A percentile compares a stretch with the other conserved stretches of the same genome.
These are phyloP conservation scores for Boeremia exigua DNA, from an alignment of 2,329 filamentous ascomycete species.

Conservation along the genomic window DNA sequence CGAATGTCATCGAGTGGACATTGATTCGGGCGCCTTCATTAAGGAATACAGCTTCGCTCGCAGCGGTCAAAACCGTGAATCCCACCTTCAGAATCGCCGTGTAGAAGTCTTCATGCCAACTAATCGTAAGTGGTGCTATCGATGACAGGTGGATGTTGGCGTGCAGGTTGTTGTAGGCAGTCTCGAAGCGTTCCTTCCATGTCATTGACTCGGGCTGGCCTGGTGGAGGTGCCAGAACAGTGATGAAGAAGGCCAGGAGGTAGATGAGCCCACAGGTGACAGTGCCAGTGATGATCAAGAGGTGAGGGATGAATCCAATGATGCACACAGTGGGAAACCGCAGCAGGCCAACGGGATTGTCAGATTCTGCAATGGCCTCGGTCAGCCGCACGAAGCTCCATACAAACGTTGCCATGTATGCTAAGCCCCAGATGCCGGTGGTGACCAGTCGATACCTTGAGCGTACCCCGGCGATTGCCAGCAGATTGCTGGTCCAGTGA, in stretches of 20 bases:
- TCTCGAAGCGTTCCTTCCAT: constrained; percentile 65
- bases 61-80: constrained; percentile 87
- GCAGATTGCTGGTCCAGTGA: constrained; percentile 80
- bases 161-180: constrained; percentile 88
- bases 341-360: constrained; percentile 69
- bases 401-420: constrained; percentile 85
- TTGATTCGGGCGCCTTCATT: constrained; percentile 84
- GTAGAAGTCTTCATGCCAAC: constrained; percentile 93
- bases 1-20: constrained; percentile 80
- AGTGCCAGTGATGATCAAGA: constrained; percentile 85
- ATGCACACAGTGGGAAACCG: constrained; percentile 94
- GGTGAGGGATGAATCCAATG: constrained; percentile 90
- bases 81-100: constrained; percentile 85
- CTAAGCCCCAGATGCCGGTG: constrained; percentile 87
- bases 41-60: constrained; percentile 93
- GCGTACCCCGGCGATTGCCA: constrained; percentile 83
- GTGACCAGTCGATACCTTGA: constrained; percentile 80
- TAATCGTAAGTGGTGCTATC: constrained; percentile 70
- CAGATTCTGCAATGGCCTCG: constrained; percentile 46
- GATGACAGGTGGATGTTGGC: constrained; percentile 83
- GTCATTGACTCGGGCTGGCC: constrained; percentile 54
- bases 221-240: constrained; percentile 69
- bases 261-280: constrained; percentile 79
- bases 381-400: constrained; percentile 69
- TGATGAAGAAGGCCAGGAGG: constrained; percentile 74